Percentiles rank a stretch among this genome's conserved stretches.
Evolutionary conservation across 805 yeast species (phyloP).

Genomic region (Zygoascus ofunaensis): DNA sequence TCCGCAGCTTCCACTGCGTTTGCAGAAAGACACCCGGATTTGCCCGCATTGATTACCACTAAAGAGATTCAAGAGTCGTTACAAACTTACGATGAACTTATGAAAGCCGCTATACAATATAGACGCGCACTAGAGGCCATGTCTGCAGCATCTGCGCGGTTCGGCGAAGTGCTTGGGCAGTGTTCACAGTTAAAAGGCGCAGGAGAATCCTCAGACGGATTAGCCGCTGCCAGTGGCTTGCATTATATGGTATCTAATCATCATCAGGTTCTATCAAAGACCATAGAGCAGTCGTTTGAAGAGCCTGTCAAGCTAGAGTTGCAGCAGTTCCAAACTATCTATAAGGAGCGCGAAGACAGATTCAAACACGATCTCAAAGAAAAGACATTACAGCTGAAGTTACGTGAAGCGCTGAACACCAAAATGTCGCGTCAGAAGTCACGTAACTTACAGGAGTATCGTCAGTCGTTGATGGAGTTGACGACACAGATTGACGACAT

Average conservation of each 20-base stretch:
- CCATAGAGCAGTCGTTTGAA: constrained; percentile 48
- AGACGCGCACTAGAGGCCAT: constrained; percentile 38
- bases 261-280: constrained; percentile 56
- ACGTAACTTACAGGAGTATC: constrained; percentile 46
- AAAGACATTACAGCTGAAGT: constrained; percentile 44
- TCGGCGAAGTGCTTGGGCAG: constrained; percentile 62
- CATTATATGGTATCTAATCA: constrained; percentile 71
- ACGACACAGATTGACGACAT: constrained; percentile 73
- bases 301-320: constrained; percentile 42
- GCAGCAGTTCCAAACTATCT: constrained; percentile 36
- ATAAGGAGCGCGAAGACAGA: constrained; percentile 39
- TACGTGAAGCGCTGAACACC: constrained; percentile 52
- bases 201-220: constrained; percentile 50
- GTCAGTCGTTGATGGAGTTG: constrained; percentile 32
- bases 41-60: constrained; percentile 51
- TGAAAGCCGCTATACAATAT: constrained; percentile 40
- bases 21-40: constrained; percentile 33
- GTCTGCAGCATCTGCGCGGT: constrained; percentile 55
- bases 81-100: constrained; percentile 39
- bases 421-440: constrained; percentile 50
- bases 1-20: constrained; percentile 19
- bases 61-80: constrained; percentile 48
- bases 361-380: constrained; percentile 47
- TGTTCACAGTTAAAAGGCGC: constrained; percentile 56
- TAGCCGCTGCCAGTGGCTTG: constrained; percentile 65